A percentile compares a stretch with the other conserved stretches of the same genome.
phyloP scores from a whole-genome alignment of 805 yeast genomes.

The Brettanomyces custersianus region DNA sequence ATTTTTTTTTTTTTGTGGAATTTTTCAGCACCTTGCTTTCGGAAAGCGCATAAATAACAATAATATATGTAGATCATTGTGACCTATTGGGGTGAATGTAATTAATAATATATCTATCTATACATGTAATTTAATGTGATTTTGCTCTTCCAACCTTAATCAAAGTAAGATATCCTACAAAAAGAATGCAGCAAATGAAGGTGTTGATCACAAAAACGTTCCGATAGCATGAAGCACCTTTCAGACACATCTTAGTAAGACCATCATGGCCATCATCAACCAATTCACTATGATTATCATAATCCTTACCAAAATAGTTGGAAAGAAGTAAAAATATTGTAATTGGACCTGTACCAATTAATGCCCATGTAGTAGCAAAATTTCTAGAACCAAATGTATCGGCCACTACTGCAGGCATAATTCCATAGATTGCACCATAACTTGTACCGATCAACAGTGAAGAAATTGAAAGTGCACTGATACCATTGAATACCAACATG shows the following conservation, averaged over 20 bases:
- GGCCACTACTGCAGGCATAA: slow-evolving; percentile 68
- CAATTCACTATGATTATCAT: slow-evolving; percentile 35
- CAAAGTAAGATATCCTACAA: slow-evolving; percentile 12
- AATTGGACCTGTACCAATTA: slow-evolving; percentile 64
- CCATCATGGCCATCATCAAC: slow-evolving; percentile 26
- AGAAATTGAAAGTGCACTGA: slow-evolving; percentile 35
- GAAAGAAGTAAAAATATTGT: slow-evolving; percentile 44
- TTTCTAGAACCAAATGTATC: slow-evolving; percentile 61
- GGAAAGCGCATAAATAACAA: no score
- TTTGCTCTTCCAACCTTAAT: background rate
- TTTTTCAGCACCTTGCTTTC: no score
- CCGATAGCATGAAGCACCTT: slow-evolving; percentile 40
- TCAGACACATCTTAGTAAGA: slow-evolving; percentile 29
- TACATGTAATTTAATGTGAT: no score
- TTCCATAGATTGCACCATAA: slow-evolving; percentile 66
- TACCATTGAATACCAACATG: slow-evolving; percentile 29
- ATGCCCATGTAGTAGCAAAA: slow-evolving; percentile 72
- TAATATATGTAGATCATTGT: no score
- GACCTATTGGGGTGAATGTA: no score
- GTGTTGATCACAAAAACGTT: slow-evolving; percentile 35
- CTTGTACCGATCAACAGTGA: slow-evolving; percentile 54
- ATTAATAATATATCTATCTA: no score
- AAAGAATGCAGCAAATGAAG: slow-evolving; percentile 22
- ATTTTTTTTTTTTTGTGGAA: no score
- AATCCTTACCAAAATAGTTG: slow-evolving; percentile 44